These are phyloP conservation scores for Dioszegia aurantiaca DNA, from an alignment of 768 basidiomycete genomes.

Conservation along the genomic window DNA sequence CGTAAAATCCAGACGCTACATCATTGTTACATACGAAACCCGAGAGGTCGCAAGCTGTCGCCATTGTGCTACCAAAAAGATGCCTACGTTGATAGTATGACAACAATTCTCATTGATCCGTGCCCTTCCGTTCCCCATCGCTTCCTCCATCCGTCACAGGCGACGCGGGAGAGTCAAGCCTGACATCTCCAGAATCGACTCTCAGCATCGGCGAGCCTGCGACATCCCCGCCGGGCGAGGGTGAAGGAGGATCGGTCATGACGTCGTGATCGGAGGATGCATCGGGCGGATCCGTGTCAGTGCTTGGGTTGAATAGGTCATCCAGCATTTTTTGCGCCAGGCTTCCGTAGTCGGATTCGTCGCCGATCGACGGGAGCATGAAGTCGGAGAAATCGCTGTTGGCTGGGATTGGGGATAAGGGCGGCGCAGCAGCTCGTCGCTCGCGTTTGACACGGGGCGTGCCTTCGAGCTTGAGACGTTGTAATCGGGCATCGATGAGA, in stretches of 20 bases:
- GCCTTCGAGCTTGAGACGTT: slow-evolving; percentile 49
- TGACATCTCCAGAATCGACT: background rate
- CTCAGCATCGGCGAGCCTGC: background rate
- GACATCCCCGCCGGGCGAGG: background rate
- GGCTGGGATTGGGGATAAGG: slow-evolving; percentile 34
- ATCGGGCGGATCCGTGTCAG: background rate
- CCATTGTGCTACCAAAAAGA: too few species aligned
- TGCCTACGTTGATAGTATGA: too few species aligned
- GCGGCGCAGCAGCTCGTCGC: slow-evolving; percentile 36
- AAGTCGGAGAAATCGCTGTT: slow-evolving; percentile 41
- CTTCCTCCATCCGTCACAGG: background rate
- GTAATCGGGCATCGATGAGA: slow-evolving; percentile 47
- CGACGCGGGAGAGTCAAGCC: background rate
- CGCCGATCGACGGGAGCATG: slow-evolving; percentile 24
- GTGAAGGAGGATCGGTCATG: slow-evolving; percentile 6
- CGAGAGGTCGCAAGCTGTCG: too few species aligned
- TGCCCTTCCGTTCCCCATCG: background rate
- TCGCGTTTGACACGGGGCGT: slow-evolving; percentile 49
- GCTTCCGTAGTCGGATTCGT: slow-evolving; percentile 36
- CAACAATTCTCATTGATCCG: too few species aligned
- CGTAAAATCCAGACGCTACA: too few species aligned
- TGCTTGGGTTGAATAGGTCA: slow-evolving; percentile 16
- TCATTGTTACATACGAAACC: too few species aligned
- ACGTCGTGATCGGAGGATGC: background rate
- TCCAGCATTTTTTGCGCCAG: slow-evolving; percentile 38